A percentile compares a stretch with the other conserved stretches of the same genome.
Evolutionary conservation across 139 green algal species (phyloP).

Genomic region (Chlorella sp.): DNA sequence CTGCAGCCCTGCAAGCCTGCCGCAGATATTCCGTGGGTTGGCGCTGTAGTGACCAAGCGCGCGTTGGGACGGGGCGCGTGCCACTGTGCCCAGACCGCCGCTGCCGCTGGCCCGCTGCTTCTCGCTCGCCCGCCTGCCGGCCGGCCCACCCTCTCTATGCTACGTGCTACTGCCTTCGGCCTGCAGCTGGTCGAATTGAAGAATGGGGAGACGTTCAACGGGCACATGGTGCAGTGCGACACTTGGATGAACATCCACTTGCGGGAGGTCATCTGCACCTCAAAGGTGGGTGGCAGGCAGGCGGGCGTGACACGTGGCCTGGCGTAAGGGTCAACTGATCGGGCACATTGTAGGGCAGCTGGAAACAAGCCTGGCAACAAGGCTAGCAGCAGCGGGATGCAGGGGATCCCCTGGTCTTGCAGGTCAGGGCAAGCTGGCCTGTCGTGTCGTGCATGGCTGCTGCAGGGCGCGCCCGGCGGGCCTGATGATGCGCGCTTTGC

Average conservation of each 20-base stretch:
- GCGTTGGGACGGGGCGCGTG: not conserved
- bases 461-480: too few species aligned
- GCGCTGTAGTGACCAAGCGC: not conserved
- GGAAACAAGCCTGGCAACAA: not conserved
- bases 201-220: conserved; percentile 99
- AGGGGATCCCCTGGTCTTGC: not conserved
- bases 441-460: not conserved
- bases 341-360: too few species aligned
- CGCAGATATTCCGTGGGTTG: not conserved
- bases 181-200: conserved; percentile 97
- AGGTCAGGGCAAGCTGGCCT: not conserved
- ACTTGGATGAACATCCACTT: conserved; percentile 99
- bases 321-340: not conserved
- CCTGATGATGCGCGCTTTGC: not conserved
- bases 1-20: conserved; percentile 56
- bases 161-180: not conserved
- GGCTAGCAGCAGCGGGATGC: not conserved
- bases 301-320: not conserved
- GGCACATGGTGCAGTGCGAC: conserved; percentile 95
- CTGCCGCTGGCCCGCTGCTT: not conserved
- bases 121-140: not conserved
- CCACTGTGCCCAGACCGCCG: not conserved
- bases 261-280: conserved; percentile 97
- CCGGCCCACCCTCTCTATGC: too few species aligned
- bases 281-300: conserved; percentile 66